phyloP scores from a whole-genome alignment of 306 rosid species.

The Heteromeles arbutifolia region DNA sequence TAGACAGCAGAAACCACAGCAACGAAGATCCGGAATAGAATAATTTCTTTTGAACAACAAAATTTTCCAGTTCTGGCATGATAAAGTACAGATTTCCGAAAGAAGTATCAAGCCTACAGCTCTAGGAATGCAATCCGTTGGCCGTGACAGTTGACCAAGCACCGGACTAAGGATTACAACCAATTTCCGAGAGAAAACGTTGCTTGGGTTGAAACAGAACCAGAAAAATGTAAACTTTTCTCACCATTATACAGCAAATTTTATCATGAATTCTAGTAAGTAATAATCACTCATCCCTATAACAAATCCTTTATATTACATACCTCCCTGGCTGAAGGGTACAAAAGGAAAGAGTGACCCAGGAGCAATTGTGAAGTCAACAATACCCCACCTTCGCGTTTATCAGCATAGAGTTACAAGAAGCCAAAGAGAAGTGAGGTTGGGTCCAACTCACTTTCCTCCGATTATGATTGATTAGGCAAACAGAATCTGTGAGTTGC shows the following conservation, averaged over 20 bases:
- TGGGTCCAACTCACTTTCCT: slow-evolving; percentile 2
- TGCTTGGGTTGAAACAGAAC: slow-evolving; percentile 9
- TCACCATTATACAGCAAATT: slow-evolving; percentile 21
- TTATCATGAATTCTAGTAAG: slow-evolving; percentile 15
- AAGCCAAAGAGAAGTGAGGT: slow-evolving; percentile 6
- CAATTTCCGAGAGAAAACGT: background rate
- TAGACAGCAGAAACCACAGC: background rate
- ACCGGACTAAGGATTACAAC: background rate
- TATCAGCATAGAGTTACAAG: slow-evolving; percentile 2
- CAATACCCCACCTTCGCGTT: slow-evolving; percentile 4
- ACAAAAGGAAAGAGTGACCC: slow-evolving; percentile 11
- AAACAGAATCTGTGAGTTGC: slow-evolving; percentile 2
- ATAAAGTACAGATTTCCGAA: background rate
- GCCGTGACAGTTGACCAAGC: background rate
- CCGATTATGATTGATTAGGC: background rate
- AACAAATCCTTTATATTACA: slow-evolving; percentile 39
- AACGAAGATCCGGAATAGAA: background rate
- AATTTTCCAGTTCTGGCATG: background rate
- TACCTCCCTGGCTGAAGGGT: slow-evolving; percentile 27
- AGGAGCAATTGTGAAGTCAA: slow-evolving; percentile 20
- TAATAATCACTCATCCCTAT: slow-evolving; percentile 15
- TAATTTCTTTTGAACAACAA: background rate
- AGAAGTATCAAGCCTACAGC: background rate
- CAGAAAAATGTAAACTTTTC: slow-evolving; percentile 7
- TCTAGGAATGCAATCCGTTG: background rate